Evolutionary conservation across 768 basidiomycete species (phyloP).

Genomic region (Sporobolomyces pararoseus): DNA sequence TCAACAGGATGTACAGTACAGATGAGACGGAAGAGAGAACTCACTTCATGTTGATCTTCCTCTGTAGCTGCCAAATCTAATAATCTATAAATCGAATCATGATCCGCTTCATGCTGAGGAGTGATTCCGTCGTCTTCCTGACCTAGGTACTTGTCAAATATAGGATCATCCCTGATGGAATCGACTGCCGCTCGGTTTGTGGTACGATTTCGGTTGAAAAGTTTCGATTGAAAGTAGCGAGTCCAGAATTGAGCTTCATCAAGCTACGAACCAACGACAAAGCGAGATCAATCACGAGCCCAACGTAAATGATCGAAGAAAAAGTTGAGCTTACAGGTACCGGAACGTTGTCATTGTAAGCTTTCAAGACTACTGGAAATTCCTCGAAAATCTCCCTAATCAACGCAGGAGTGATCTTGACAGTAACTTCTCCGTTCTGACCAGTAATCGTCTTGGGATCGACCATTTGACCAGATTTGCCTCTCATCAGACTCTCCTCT

Average conservation of each 20-base stretch:
- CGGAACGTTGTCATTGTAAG: constrained; percentile 89
- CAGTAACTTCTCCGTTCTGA: constrained; percentile 79
- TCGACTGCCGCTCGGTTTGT: constrained; percentile 69
- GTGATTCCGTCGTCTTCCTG: constrained; percentile 89
- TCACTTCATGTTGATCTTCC: constrained; percentile 85
- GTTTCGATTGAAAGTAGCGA: constrained; percentile 90
- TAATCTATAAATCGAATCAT: constrained; percentile 63
- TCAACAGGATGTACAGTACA: not conserved
- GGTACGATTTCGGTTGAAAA: constrained; percentile 95
- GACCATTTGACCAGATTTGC: constrained; percentile 78
- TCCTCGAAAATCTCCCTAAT: constrained; percentile 97
- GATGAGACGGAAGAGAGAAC: not conserved
- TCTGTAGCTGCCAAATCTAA: constrained; percentile 81
- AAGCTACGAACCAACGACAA: constrained; percentile 61
- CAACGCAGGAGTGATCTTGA: constrained; percentile 82
- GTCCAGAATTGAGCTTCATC: constrained; percentile 92
- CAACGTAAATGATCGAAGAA: too few species aligned
- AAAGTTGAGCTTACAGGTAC: constrained; percentile 59
- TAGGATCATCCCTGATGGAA: constrained; percentile 81
- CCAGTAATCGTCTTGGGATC: constrained; percentile 82
- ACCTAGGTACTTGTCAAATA: constrained; percentile 95
- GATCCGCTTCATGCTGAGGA: constrained; percentile 62
- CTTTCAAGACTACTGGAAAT: constrained; percentile 88
- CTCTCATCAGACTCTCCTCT: too few species aligned
- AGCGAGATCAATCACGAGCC: too few species aligned